A percentile compares a stretch with the other conserved stretches of the same genome.
Conservation (phyloP, 192 early-diverging fungal species). For the Entomortierella lignicola region DNA sequence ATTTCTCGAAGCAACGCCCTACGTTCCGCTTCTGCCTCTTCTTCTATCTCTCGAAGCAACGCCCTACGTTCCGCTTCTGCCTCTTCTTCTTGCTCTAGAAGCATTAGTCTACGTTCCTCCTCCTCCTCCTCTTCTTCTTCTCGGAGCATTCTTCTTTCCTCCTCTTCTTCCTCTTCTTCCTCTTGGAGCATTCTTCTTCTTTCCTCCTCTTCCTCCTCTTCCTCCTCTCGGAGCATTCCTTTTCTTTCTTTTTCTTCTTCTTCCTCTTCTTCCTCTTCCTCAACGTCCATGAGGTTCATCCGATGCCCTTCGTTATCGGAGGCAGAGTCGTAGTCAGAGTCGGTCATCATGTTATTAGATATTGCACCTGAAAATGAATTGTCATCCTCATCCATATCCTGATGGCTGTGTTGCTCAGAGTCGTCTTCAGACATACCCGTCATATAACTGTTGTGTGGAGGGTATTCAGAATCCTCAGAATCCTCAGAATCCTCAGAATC, state of each 20-base stretch:
- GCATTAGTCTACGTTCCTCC: neutral
- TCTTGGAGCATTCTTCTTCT: neutral
- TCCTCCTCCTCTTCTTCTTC: conserved; percentile 9
- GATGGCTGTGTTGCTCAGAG: too few species aligned
- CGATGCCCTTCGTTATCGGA: too few species aligned
- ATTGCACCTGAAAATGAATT: too few species aligned
- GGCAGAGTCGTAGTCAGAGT: neutral
- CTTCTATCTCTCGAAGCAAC: neutral
- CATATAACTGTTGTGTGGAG: too few species aligned
- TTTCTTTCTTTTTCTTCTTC: neutral
- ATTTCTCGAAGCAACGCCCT: neutral
- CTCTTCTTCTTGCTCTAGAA: neutral
- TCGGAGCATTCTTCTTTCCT: neutral
- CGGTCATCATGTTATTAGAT: neutral
- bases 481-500: too few species aligned
- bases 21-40: neutral
- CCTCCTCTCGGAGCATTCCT: neutral
- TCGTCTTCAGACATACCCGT: neutral
- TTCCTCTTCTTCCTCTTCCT: conserved; percentile 2
- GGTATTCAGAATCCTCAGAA: too few species aligned
- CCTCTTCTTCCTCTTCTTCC: conserved; percentile 11
- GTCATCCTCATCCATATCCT: too few species aligned
- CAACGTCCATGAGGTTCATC: neutral
- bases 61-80: neutral
- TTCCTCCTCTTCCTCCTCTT: conserved; percentile 10